These are phyloP conservation scores for Vitis vinifera DNA, from an alignment of 164 flowering plant genomes.

Conservation along the genomic window ASM3070453v1 NC_081811.1:29061001-29061500, in stretches of 20 bases:
- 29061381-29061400: slow-evolving; percentile 83
- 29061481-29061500: neutral
- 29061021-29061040: too few species aligned
- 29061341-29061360: slow-evolving; percentile 83
- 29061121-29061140: neutral
- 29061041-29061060: too few species aligned
- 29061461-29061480: neutral
- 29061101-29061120: too few species aligned
- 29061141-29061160: neutral
- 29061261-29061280: neutral
- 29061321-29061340: slow-evolving; percentile 85
- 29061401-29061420: slow-evolving; percentile 33
- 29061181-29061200: slow-evolving; percentile 85
- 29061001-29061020: too few species aligned
- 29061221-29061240: slow-evolving; percentile 8
- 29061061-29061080: too few species aligned
- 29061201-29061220: slow-evolving; percentile 94
- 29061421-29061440: neutral
- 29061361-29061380: slow-evolving; percentile 85
- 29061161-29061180: slow-evolving; percentile 63
- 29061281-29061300: neutral
- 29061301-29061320: slow-evolving; percentile 51
- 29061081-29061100: too few species aligned
- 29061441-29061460: neutral
- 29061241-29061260: neutral